Conservation (phyloP, 768 basidiomycete species). For the Termitomyces sp. region DNA sequence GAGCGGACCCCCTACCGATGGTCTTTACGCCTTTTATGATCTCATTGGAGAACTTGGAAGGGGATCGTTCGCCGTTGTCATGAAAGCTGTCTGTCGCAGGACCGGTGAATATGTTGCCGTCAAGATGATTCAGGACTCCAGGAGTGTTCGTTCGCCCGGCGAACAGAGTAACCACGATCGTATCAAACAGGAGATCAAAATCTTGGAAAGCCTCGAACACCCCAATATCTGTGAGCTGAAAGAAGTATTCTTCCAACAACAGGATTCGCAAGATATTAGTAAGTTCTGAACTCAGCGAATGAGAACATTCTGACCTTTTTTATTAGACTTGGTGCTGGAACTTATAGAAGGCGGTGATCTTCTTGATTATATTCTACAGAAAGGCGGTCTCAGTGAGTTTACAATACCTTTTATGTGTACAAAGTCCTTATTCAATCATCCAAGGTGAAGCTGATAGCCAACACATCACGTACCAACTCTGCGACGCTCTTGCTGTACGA, state of each 20-base stretch:
- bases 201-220: slow-evolving; percentile 76
- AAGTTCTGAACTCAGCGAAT: slow-evolving; percentile 18
- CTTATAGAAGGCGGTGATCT: slow-evolving; percentile 88
- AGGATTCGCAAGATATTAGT: slow-evolving; percentile 62
- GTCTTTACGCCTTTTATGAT: slow-evolving; percentile 67
- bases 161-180: slow-evolving; percentile 26
- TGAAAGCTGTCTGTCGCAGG: slow-evolving; percentile 70
- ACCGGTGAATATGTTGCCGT: slow-evolving; percentile 81
- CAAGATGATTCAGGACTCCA: slow-evolving; percentile 75
- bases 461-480: slow-evolving; percentile 80
- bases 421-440: slow-evolving; percentile 7
- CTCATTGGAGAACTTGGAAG: slow-evolving; percentile 74
- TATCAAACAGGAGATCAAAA: slow-evolving; percentile 73
- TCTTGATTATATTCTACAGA: slow-evolving; percentile 70
- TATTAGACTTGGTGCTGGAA: slow-evolving; percentile 77
- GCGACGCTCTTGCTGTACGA: slow-evolving; percentile 71
- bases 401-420: neutral
- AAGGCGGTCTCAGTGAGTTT: slow-evolving; percentile 58
- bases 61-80: slow-evolving; percentile 90
- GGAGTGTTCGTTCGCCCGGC: slow-evolving; percentile 31
- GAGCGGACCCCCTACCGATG: slow-evolving; percentile 43
- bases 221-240: slow-evolving; percentile 80
- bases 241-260: slow-evolving; percentile 62
- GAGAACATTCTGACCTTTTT: slow-evolving; percentile 12
- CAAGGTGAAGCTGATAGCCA: slow-evolving; percentile 56